Evolutionary conservation across 1,284 basidiomycete species (phyloP), one percentile per base, ranked within the genome.

Genomic region (Xerocomus cyaneibrunnescens): DNA sequence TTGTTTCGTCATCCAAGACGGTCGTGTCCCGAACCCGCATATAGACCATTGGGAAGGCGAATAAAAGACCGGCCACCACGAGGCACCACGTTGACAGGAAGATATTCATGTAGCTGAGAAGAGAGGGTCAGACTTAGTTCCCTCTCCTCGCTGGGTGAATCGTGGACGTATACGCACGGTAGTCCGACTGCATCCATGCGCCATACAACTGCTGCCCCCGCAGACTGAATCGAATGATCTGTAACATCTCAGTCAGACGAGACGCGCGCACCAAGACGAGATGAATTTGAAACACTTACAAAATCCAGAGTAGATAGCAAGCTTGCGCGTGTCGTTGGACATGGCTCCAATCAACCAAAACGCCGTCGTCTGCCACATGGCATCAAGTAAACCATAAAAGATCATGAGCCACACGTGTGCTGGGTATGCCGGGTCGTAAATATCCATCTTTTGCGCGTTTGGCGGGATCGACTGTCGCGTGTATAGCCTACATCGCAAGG

Each of bases 311-410:
- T 76, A 68, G 43, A 74, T 68, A 1, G 76, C 73, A 6, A 77
- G 64, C 51, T 73, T 72, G 21, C 64, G 62, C 0, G 73, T 59
- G 25, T 75, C 61, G 30, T 76, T 76, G 17, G 68, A 70, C 67
- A 76, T 71, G 17, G 73, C 70, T 2, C 74, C 74, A 64, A 74
- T 72, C 32, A 74, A 66, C 74, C 72, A 74, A 57, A 74, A 76
- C 8, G 67, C 64, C 19, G 68, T 72, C 3, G 74, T 76, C 50
- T 76, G 76, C 73, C 73, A 77, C 67, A 75, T 71, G 7, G 75
- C 64, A 50, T 77, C 75, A 30, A 75, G 64, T 1, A 76, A 21
- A 2, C 73, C 72, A 42, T 63, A 74, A 52, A 74, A 72, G 42
- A 74, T 67, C 61, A 74, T 74, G 16, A 76, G 66, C 61, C 68